These are phyloP conservation scores for Cryphonectria carpinicola DNA, from an alignment of 2,329 filamentous ascomycete species.

Conservation along the genomic window DNA sequence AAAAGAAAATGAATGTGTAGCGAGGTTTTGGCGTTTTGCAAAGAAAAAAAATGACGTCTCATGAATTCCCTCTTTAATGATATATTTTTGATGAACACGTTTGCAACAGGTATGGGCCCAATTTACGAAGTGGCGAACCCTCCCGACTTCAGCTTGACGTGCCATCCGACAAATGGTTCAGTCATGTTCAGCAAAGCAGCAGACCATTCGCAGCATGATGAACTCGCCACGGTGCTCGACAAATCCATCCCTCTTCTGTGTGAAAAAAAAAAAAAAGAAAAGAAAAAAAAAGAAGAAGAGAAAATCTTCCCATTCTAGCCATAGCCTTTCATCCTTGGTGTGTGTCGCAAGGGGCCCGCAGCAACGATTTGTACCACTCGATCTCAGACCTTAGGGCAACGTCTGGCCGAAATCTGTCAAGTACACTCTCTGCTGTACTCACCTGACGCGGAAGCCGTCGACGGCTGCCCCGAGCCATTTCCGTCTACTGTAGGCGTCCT, in stretches of 20 bases:
- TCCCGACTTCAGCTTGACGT: not conserved
- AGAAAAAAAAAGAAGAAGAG: too few species aligned
- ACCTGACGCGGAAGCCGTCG: not conserved
- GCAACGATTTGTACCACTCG: constrained; percentile 32
- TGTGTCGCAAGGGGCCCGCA: not conserved
- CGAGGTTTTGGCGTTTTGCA: not conserved
- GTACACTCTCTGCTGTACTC: not conserved
- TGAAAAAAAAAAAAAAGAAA: too few species aligned
- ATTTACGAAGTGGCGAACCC: not conserved
- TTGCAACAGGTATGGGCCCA: not conserved
- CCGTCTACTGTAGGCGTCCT: not conserved
- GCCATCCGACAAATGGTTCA: too few species aligned
- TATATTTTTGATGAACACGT: not conserved
- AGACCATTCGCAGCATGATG: not conserved
- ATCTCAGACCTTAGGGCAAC: constrained; percentile 32
- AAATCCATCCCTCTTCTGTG: too few species aligned
- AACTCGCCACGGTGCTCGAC: not conserved
- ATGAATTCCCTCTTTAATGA: not conserved
- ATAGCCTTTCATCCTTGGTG: not conserved
- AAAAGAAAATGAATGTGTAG: not conserved
- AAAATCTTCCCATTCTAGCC: not conserved
- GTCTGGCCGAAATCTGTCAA: constrained; percentile 9
- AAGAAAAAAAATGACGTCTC: not conserved
- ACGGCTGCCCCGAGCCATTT: not conserved
- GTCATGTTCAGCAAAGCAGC: not conserved